Conservation (phyloP, 352 stramenopile genomes). For the Globisporangium cederbergense region DNA sequence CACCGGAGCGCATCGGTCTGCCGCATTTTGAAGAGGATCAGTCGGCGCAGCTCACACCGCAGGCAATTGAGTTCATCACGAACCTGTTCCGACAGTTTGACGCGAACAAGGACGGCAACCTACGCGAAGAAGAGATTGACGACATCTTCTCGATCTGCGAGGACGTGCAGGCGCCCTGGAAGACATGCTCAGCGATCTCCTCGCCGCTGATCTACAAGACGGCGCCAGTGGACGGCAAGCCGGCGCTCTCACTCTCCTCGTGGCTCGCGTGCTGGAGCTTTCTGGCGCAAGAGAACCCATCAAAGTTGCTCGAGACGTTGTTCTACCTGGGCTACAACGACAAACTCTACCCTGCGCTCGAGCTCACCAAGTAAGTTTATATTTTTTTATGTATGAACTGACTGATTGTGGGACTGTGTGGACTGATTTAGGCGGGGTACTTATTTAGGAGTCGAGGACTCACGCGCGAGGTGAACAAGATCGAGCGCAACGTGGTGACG, state of each 20-base stretch:
- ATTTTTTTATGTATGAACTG: constrained; percentile 2
- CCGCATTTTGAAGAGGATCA: constrained; percentile 62
- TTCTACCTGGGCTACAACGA: constrained; percentile 86
- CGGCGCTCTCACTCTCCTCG: constrained; percentile 45
- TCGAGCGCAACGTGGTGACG: constrained; percentile 69
- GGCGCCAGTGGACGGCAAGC: constrained; percentile 47
- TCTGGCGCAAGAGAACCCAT: constrained; percentile 70
- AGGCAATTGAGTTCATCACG: constrained; percentile 67
- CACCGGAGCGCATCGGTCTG: constrained; percentile 53
- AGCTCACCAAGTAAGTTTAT: constrained; percentile 56
- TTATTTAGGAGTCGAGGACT: constrained; percentile 36
- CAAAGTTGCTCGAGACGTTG: constrained; percentile 68
- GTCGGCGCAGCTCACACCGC: constrained; percentile 69
- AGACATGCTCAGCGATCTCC: constrained; percentile 52
- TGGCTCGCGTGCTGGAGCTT: constrained; percentile 77
- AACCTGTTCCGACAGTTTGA: constrained; percentile 83
- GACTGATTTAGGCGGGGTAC: background rate
- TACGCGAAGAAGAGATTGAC: constrained; percentile 63
- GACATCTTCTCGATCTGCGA: constrained; percentile 85
- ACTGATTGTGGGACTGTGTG: background rate
- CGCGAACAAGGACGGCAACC: constrained; percentile 73
- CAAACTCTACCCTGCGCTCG: constrained; percentile 56
- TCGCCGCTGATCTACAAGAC: constrained; percentile 55
- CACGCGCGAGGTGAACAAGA: constrained; percentile 50
- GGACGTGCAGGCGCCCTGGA: constrained; percentile 64